These are phyloP conservation scores for Zygnema cylindricum DNA, from an alignment of 139 green algal species.

Conservation along the genomic window DNA sequence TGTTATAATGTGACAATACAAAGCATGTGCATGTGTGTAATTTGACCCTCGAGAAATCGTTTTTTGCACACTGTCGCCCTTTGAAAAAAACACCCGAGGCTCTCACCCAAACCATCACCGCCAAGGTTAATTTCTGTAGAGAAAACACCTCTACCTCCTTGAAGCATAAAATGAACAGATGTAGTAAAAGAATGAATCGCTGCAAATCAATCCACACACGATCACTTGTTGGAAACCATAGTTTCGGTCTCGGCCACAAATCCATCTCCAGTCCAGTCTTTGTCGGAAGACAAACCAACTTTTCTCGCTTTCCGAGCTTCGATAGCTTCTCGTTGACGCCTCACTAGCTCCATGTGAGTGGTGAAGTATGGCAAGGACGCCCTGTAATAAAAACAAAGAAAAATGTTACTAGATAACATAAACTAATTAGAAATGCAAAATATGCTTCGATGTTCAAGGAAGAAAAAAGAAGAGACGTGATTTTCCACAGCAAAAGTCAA, in stretches of 20 bases:
- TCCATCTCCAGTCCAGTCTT: constrained; percentile 90
- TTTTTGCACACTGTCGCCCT: too few relatives aligned
- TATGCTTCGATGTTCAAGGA: too few relatives aligned
- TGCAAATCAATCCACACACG: not conserved
- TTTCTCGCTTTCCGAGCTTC: constrained; percentile 73
- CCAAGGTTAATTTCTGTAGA: not conserved
- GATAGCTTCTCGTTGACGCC: constrained; percentile 81
- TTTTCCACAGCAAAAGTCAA: too few relatives aligned
- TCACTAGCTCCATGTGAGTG: constrained; percentile 91
- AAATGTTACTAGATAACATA: not conserved
- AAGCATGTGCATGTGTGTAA: too few relatives aligned
- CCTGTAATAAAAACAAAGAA: constrained; percentile 9
- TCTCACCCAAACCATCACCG: too few relatives aligned
- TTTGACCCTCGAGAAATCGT: too few relatives aligned
- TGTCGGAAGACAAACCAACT: constrained; percentile 83
- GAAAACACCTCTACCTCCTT: not conserved
- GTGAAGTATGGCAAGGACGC: constrained; percentile 89
- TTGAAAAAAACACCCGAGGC: too few relatives aligned
- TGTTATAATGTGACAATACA: too few relatives aligned
- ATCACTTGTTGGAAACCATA: constrained; percentile 76
- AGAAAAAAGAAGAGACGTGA: too few relatives aligned
- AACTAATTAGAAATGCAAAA: not conserved
- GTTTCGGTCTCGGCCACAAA: constrained; percentile 83
- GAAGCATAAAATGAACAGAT: not conserved
- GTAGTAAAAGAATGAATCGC: not conserved